A percentile compares a stretch with the other conserved stretches of the same genome.
Conservation (phyloP, 2,329 filamentous ascomycete genomes). For the Biscogniauxia sp. region DNA sequence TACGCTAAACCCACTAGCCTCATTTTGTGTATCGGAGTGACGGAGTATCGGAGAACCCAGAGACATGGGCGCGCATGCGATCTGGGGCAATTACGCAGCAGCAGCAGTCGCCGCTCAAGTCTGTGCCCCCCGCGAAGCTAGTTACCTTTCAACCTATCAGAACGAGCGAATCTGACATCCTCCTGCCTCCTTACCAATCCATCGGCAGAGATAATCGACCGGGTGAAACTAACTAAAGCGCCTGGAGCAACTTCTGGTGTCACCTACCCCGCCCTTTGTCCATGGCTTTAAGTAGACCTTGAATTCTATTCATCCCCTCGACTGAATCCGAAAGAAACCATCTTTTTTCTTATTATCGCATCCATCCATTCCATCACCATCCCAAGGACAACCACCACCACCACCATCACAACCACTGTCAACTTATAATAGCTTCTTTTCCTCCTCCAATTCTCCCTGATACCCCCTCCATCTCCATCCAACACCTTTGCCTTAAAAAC, state of each 20-base stretch:
- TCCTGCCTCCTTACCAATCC: background rate
- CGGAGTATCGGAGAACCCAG: background rate
- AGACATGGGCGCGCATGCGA: background rate
- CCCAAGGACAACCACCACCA: too few species aligned
- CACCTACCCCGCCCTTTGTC: constrained; percentile 6
- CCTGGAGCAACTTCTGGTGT: background rate
- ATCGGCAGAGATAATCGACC: background rate
- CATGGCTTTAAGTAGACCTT: background rate
- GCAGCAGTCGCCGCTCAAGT: too few species aligned
- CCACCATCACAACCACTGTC: too few species aligned
- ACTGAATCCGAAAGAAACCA: too few species aligned
- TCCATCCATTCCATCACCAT: too few species aligned
- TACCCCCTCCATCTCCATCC: too few species aligned
- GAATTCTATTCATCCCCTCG: background rate
- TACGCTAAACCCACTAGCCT: background rate
- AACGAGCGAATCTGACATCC: background rate
- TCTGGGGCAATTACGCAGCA: background rate
- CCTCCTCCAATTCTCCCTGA: too few species aligned
- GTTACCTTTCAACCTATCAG: too few species aligned
- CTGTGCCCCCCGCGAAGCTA: too few species aligned
- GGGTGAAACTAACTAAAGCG: background rate
- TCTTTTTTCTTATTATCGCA: too few species aligned
- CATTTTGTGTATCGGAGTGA: background rate
- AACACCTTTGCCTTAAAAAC: background rate
- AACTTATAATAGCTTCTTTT: too few species aligned